Percentiles rank a stretch among this genome's conserved stretches.
Evolutionary conservation across 495 filamentous ascomycete genomes (phyloP).

Genomic region (Penicillium soppii): DNA sequence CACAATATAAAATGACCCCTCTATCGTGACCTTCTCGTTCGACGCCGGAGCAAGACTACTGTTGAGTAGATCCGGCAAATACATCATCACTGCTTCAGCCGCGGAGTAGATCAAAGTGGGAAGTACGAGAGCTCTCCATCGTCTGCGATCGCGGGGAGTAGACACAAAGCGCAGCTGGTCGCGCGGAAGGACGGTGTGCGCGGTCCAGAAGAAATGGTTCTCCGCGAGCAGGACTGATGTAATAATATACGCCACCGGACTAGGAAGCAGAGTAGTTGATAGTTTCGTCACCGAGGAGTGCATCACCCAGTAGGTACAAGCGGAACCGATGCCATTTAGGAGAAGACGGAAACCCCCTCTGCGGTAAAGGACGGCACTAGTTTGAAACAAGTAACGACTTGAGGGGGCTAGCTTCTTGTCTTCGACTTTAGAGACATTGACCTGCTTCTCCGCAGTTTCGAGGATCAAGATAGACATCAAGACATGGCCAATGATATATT

Average conservation of each 20-base stretch:
- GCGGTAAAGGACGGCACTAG: neutral
- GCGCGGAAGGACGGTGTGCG: neutral
- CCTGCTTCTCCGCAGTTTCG: constrained; percentile 3
- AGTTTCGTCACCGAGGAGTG: constrained; percentile 1
- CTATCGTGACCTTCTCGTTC: constrained; percentile 1
- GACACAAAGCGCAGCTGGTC: constrained; percentile 1
- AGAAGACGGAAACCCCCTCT: constrained; percentile 1
- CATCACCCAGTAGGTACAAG: constrained; percentile 4
- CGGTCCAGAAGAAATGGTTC: constrained; percentile 3
- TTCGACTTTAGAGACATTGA: neutral
- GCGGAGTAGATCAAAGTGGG: neutral
- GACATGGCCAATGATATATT: constrained; percentile 4
- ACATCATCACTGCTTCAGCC: neutral
- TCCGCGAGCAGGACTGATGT: constrained; percentile 4
- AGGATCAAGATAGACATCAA: constrained; percentile 4
- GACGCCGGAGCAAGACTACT: neutral
- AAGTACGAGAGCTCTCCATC: constrained; percentile 1
- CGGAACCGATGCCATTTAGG: constrained; percentile 5
- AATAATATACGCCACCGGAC: constrained; percentile 2
- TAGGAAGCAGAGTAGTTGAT: neutral
- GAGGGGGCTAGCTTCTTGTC: constrained; percentile 6
- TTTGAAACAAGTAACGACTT: neutral
- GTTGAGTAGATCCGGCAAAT: neutral
- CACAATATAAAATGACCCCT: neutral
- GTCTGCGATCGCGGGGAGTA: neutral